Percentiles rank a stretch among this genome's conserved stretches.
phyloP scores from a whole-genome alignment of 2,329 filamentous ascomycete species.

The Ophiosphaerella narmari region DNA sequence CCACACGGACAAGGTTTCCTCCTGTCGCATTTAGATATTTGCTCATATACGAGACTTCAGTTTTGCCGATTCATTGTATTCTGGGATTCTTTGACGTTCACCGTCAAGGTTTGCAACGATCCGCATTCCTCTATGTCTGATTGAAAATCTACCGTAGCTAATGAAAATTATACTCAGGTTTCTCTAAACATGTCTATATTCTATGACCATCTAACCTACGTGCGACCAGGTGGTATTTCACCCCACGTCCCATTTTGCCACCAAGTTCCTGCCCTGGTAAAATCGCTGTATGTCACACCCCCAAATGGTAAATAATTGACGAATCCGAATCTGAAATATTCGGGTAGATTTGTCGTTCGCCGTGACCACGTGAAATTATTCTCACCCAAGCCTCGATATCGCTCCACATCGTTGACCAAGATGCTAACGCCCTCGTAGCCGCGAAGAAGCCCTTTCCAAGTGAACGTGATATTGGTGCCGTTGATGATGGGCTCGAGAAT shows the following conservation, averaged over 20 bases:
- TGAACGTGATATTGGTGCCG: slow-evolving; percentile 53
- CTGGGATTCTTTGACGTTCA: too few species aligned
- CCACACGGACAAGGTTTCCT: too few species aligned
- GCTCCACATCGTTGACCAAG: slow-evolving; percentile 83
- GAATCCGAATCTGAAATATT: slow-evolving; percentile 45
- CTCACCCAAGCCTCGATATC: slow-evolving; percentile 69
- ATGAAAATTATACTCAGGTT: too few species aligned
- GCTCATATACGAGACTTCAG: background rate
- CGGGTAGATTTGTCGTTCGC: slow-evolving; percentile 35
- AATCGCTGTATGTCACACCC: slow-evolving; percentile 37
- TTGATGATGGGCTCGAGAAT: slow-evolving; percentile 44
- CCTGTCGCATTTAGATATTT: background rate
- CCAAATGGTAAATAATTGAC: slow-evolving; percentile 38
- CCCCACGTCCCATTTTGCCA: slow-evolving; percentile 37
- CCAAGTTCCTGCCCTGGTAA: slow-evolving; percentile 41
- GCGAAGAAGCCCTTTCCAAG: slow-evolving; percentile 49
- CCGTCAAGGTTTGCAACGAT: too few species aligned
- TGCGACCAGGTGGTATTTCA: slow-evolving; percentile 23
- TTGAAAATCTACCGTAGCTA: too few species aligned
- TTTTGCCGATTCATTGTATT: background rate
- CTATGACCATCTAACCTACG: background rate
- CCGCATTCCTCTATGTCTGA: too few species aligned
- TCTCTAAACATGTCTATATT: background rate
- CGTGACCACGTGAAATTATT: slow-evolving; percentile 63
- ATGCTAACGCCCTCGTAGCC: slow-evolving; percentile 77